A percentile compares a stretch with the other conserved stretches of the same genome.
Conservation (phyloP, 306 rosid species). For the Prunus campanulata region DNA sequence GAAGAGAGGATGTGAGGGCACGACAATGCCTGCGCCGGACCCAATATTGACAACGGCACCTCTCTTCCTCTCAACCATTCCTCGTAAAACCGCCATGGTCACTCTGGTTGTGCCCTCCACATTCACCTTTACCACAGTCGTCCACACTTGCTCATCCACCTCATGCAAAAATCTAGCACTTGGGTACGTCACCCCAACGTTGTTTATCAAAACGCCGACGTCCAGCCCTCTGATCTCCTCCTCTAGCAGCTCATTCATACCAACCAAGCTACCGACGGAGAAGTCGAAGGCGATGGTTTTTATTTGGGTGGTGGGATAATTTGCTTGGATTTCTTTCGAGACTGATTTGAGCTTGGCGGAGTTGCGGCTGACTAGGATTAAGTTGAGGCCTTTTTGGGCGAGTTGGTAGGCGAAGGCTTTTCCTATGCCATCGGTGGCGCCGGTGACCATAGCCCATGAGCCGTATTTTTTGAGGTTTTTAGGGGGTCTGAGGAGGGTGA, state of each 20-base stretch:
- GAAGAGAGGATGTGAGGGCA: slow-evolving; percentile 84
- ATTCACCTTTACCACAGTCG: slow-evolving; percentile 60
- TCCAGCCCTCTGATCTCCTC: slow-evolving; percentile 35
- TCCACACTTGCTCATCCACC: slow-evolving; percentile 60
- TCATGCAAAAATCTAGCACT: slow-evolving; percentile 57
- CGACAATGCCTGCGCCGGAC: slow-evolving; percentile 60
- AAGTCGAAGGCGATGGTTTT: slow-evolving; percentile 48
- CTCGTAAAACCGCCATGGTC: slow-evolving; percentile 43
- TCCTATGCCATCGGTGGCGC: slow-evolving; percentile 86
- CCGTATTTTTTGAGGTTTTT: slow-evolving; percentile 65
- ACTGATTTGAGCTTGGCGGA: slow-evolving; percentile 46
- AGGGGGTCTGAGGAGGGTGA: slow-evolving; percentile 47
- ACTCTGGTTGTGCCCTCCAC: slow-evolving; percentile 56
- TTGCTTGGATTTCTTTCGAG: slow-evolving; percentile 32
- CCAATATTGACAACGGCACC: slow-evolving; percentile 78
- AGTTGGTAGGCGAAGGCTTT: slow-evolving; percentile 66
- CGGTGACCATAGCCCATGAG: slow-evolving; percentile 76
- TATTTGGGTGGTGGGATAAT: slow-evolving; percentile 27
- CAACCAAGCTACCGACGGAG: slow-evolving; percentile 23
- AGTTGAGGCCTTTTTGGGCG: slow-evolving; percentile 58
- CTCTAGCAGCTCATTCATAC: slow-evolving; percentile 26
- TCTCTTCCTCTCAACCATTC: slow-evolving; percentile 53
- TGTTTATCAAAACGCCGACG: slow-evolving; percentile 58
- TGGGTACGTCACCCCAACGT: slow-evolving; percentile 68
- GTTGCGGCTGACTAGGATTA: slow-evolving; percentile 60